Evolutionary conservation across 257 asterid species (phyloP).

Genomic region (Nicotiana noctiflora): DNA sequence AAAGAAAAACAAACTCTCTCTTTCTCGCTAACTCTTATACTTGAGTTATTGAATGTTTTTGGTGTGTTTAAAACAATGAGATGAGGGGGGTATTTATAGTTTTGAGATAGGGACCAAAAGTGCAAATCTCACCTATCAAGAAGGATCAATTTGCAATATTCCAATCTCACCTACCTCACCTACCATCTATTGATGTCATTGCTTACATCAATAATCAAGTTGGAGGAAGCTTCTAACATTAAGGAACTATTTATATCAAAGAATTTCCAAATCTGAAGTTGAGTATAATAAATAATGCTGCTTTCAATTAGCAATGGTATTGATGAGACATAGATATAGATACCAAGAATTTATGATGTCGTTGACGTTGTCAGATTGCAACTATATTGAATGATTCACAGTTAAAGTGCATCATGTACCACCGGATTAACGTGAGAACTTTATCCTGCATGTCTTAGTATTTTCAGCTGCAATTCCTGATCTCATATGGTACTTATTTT

Average conservation of each 20-base stretch:
- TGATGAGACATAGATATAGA: not conserved
- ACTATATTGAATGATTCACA: not conserved
- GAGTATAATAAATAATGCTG: not conserved
- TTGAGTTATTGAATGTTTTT: too few relatives aligned
- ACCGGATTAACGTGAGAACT: constrained; percentile 3
- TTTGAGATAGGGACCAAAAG: too few relatives aligned
- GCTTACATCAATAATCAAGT: too few relatives aligned
- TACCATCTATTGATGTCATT: too few relatives aligned
- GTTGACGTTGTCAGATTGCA: not conserved
- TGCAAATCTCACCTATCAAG: too few relatives aligned
- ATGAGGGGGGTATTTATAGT: too few relatives aligned
- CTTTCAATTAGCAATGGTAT: not conserved
- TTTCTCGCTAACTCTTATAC: too few relatives aligned
- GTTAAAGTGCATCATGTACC: not conserved
- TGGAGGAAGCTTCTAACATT: too few relatives aligned
- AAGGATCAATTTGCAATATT: too few relatives aligned
- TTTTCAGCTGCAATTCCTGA: not conserved
- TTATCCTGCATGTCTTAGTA: not conserved
- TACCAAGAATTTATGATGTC: not conserved
- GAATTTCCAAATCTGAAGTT: not conserved
- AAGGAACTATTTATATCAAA: not conserved
- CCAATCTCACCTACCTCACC: too few relatives aligned
- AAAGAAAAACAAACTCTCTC: too few relatives aligned
- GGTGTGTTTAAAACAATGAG: too few relatives aligned
- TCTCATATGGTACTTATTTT: not conserved